A percentile compares a stretch with the other conserved stretches of the same genome.
phyloP scores from a whole-genome alignment of 2,329 filamentous ascomycete genomes.

The Fusarium irregulare region DNA sequence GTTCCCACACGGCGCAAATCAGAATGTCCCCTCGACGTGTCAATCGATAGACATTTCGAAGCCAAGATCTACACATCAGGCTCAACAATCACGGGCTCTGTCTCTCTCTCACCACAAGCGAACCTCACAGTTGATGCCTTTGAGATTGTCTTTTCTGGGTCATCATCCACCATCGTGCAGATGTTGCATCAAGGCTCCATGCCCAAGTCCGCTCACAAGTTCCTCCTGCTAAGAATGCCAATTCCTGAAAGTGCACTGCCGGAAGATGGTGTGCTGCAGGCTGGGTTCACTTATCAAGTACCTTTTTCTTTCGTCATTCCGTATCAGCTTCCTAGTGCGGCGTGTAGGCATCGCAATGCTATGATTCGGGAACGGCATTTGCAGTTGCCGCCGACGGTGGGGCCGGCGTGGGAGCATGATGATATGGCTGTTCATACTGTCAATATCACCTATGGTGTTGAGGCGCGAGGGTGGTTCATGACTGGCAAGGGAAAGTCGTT shows the following conservation, averaged over 20 bases:
- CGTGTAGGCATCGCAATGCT: conserved; percentile 25
- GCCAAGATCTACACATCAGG: conserved; percentile 38
- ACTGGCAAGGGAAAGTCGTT: background rate
- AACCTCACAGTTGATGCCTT: conserved; percentile 27
- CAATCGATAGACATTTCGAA: conserved; percentile 33
- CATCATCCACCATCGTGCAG: conserved; percentile 9
- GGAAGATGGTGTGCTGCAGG: background rate
- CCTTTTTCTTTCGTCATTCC: conserved; percentile 41
- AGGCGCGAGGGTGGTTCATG: background rate
- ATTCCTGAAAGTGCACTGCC: conserved; percentile 19
- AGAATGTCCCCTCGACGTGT: conserved; percentile 27
- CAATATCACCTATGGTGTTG: conserved; percentile 28
- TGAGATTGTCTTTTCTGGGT: conserved; percentile 24
- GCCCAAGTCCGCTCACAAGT: conserved; percentile 24
- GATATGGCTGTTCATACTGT: conserved; percentile 33
- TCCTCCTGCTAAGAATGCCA: conserved; percentile 35
- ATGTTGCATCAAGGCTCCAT: conserved; percentile 27
- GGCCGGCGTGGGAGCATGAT: conserved; percentile 30
- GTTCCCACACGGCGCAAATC: conserved; percentile 12
- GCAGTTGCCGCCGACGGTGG: conserved; percentile 34
- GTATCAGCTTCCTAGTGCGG: conserved; percentile 26
- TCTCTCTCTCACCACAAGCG: conserved; percentile 8
- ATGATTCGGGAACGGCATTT: conserved; percentile 26
- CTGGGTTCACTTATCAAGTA: conserved; percentile 12
- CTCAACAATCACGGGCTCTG: conserved; percentile 24